phyloP scores from a whole-genome alignment of 108 stramenopile genomes.

The Schizochytrium sp. region DNA sequence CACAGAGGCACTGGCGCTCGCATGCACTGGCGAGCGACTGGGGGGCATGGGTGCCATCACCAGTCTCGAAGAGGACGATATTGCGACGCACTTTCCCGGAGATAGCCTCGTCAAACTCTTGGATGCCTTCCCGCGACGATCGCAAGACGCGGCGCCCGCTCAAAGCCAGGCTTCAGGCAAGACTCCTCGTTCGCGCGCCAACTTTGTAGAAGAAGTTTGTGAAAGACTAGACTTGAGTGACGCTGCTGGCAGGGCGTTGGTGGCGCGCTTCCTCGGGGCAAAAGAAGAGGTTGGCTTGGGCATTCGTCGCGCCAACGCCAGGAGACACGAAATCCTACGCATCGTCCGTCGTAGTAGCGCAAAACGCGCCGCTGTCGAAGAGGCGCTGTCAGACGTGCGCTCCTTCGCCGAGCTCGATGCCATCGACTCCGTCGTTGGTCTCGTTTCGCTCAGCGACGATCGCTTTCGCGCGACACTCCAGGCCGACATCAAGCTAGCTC shows the following conservation, averaged over 20 bases:
- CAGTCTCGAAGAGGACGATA: neutral
- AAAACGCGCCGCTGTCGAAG: neutral
- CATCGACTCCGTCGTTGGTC: neutral
- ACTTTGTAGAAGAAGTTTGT: neutral
- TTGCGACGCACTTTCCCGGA: neutral
- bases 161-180: neutral
- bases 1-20: neutral
- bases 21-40: neutral
- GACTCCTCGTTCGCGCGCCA: neutral
- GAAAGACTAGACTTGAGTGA: neutral
- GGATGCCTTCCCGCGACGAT: neutral
- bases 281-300: neutral
- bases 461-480: neutral
- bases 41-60: neutral
- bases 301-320: neutral
- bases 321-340: neutral
- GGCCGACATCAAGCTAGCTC: neutral
- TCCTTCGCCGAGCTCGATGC: constrained; percentile 8
- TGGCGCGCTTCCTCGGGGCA: neutral
- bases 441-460: neutral
- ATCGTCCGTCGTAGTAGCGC: neutral
- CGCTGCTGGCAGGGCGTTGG: neutral
- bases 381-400: neutral
- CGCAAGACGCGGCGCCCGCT: neutral
- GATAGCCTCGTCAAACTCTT: neutral